A percentile compares a stretch with the other conserved stretches of the same genome.
phyloP scores from a whole-genome alignment of 306 rosid genomes.

The Boehmeria nivea region DNA sequence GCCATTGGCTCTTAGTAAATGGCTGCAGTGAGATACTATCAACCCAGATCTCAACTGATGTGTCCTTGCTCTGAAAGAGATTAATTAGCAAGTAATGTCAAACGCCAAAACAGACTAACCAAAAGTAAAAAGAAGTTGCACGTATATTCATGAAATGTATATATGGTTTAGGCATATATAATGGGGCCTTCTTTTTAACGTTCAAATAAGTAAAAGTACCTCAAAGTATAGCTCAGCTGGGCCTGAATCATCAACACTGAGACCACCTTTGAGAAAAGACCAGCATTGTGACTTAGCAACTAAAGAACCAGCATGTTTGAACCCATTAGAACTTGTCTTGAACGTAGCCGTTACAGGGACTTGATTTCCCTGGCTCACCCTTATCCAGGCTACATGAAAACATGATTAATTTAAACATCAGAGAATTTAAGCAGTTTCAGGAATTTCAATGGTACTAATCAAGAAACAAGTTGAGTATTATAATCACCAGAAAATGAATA shows the following conservation, averaged over 20 bases:
- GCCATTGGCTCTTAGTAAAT: slow-evolving; percentile 55
- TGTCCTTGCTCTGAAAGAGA: slow-evolving; percentile 37
- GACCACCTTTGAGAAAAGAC: slow-evolving; percentile 91
- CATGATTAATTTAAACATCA: neutral
- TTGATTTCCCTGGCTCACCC: slow-evolving; percentile 35
- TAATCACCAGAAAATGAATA: slow-evolving; percentile 60
- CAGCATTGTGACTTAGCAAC: slow-evolving; percentile 57
- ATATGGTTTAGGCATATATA: no score
- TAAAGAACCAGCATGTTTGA: slow-evolving; percentile 36
- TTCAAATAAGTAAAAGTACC: no score
- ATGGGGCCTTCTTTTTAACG: no score
- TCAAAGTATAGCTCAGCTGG: slow-evolving; percentile 54
- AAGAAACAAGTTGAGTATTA: neutral
- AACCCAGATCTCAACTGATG: slow-evolving; percentile 52
- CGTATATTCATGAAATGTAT: no score
- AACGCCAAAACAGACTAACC: neutral
- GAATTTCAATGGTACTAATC: no score
- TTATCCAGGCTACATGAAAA: slow-evolving; percentile 42
- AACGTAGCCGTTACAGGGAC: slow-evolving; percentile 41
- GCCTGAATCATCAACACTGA: slow-evolving; percentile 39
- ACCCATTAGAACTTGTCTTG: slow-evolving; percentile 39
- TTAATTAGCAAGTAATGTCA: neutral
- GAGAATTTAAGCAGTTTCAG: neutral
- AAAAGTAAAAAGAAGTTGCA: no score
- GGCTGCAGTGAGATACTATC: slow-evolving; percentile 77